phyloP scores from a whole-genome alignment of 495 filamentous ascomycete species.

The Tricharina praecox region DNA sequence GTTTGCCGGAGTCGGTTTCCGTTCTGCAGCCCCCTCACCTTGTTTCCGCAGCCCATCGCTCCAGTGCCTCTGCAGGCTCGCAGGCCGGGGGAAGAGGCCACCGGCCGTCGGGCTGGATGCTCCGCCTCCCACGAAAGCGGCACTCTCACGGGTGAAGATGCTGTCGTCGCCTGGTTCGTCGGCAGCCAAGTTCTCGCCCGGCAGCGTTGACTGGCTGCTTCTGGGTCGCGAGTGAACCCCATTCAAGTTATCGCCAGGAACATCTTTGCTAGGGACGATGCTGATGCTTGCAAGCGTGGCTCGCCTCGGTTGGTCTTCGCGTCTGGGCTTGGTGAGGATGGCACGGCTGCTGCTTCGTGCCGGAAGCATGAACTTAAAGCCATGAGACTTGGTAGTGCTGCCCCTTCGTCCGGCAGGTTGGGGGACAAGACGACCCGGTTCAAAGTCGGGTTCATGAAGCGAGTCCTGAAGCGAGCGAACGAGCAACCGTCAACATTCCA shows the following conservation, averaged over 20 bases:
- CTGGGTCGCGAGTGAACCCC: constrained; percentile 7
- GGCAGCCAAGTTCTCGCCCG: constrained; percentile 3
- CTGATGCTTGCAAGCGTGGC: constrained; percentile 22
- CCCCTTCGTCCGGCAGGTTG: constrained; percentile 8
- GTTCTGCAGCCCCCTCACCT: neutral
- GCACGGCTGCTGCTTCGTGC: constrained; percentile 6
- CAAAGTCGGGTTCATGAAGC: constrained; percentile 22
- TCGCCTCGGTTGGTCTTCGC: constrained; percentile 11
- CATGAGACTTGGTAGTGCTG: constrained; percentile 14
- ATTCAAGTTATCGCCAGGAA: constrained; percentile 4
- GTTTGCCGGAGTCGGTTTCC: neutral
- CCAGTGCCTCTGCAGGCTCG: constrained; percentile 24
- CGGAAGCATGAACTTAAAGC: constrained; percentile 21
- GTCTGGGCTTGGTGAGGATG: neutral
- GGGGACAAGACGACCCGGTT: constrained; percentile 4
- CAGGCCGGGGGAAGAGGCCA: constrained; percentile 24
- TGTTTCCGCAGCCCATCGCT: constrained; percentile 15
- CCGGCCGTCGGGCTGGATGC: constrained; percentile 7
- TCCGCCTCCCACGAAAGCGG: neutral
- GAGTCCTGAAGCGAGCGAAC: constrained; percentile 13
- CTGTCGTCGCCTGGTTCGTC: constrained; percentile 14
- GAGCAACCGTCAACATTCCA: too few relatives aligned
- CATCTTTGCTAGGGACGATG: constrained; percentile 8
- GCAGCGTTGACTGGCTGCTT: constrained; percentile 22
- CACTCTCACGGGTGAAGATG: constrained; percentile 15